Evolutionary conservation across 495 filamentous ascomycete species (phyloP).

Genomic region (Platismatia glauca): DNA sequence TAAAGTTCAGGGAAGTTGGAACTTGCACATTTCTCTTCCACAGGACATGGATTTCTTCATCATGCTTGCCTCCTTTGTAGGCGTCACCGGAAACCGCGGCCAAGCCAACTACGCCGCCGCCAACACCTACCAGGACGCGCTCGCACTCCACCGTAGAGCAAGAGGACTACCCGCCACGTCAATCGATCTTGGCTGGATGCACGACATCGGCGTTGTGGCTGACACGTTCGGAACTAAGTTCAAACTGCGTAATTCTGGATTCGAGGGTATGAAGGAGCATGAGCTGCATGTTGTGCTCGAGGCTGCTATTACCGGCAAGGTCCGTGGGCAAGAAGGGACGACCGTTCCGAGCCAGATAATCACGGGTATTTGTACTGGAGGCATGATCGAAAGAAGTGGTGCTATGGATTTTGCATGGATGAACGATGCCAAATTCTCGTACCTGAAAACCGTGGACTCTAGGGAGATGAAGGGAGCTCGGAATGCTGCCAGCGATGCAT

Average conservation of each 20-base stretch:
- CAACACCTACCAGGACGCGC: slow-evolving; percentile 37
- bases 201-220: slow-evolving; percentile 34
- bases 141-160: slow-evolving; percentile 33
- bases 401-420: neutral
- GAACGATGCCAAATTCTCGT: neutral
- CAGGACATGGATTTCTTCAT: slow-evolving; percentile 37
- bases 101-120: slow-evolving; percentile 40
- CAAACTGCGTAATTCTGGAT: neutral
- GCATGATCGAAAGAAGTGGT: neutral
- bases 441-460: neutral
- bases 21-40: slow-evolving; percentile 30
- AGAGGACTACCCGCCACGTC: slow-evolving; percentile 28
- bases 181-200: slow-evolving; percentile 36
- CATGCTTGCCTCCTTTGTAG: slow-evolving; percentile 27
- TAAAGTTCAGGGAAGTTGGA: slow-evolving; percentile 44
- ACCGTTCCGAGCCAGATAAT: neutral
- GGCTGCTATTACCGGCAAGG: slow-evolving; percentile 3
- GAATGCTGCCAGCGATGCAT: neutral
- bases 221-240: slow-evolving; percentile 1
- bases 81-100: slow-evolving; percentile 27
- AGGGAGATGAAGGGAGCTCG: neutral
- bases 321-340: slow-evolving; percentile 17
- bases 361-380: neutral
- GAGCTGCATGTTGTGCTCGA: slow-evolving; percentile 23
- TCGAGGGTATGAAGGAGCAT: slow-evolving; percentile 16